Percentiles rank a stretch among this genome's conserved stretches.
Evolutionary conservation across 1,284 basidiomycete genomes (phyloP).

Genomic region (Moesziomyces aphidis): DNA sequence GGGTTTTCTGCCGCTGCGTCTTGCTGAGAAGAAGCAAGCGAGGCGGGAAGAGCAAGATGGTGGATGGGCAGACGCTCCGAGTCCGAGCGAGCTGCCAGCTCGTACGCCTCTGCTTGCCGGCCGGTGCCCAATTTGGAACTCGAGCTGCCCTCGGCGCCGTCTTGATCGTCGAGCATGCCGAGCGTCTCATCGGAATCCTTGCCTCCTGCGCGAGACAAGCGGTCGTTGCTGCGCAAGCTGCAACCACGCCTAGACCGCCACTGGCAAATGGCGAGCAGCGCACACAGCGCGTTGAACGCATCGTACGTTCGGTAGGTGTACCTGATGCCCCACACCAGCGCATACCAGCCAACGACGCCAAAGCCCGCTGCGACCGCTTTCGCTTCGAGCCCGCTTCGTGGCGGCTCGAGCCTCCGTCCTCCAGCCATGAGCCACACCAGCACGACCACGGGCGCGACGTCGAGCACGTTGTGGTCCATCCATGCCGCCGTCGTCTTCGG

Average conservation of each 20-base stretch:
- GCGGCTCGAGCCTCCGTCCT: constrained; percentile 38
- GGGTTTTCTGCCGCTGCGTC: background rate
- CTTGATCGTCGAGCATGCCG: constrained; percentile 17
- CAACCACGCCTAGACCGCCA: constrained; percentile 32
- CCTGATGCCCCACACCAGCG: constrained; percentile 49
- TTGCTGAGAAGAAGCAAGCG: background rate
- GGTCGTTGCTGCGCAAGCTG: background rate
- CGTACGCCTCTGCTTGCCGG: constrained; percentile 5
- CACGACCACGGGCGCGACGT: constrained; percentile 76
- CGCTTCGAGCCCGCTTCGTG: constrained; percentile 16
- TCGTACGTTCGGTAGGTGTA: constrained; percentile 50
- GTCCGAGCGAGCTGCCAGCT: constrained; percentile 8
- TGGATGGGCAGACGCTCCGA: constrained; percentile 25
- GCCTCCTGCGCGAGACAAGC: background rate
- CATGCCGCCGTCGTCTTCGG: constrained; percentile 54
- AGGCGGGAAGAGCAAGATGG: constrained; percentile 30
- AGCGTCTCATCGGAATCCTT: constrained; percentile 27
- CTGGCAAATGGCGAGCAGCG: constrained; percentile 26
- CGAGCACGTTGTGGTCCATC: constrained; percentile 78
- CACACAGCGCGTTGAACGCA: constrained; percentile 29
- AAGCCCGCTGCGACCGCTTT: constrained; percentile 26
- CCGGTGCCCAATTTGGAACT: background rate
- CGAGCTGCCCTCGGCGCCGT: background rate
- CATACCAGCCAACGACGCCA: constrained; percentile 28
- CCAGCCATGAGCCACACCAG: constrained; percentile 68